Evolutionary conservation across 2,329 filamentous ascomycete genomes (phyloP).

Genomic region (Colletotrichum trifolii): DNA sequence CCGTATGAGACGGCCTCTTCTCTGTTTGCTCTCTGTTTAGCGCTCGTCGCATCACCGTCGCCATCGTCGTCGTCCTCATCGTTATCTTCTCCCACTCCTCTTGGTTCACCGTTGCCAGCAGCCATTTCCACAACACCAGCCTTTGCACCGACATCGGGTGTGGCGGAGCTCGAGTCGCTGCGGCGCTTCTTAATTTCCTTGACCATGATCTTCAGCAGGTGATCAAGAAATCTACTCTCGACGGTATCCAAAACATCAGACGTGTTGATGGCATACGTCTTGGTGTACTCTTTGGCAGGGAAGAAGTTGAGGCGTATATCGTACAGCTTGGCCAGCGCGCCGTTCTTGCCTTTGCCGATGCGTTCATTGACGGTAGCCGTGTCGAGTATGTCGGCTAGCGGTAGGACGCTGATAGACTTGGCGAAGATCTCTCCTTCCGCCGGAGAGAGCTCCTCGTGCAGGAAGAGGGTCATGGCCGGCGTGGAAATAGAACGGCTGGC

Average conservation of each 20-base stretch:
- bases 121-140: slow-evolving; percentile 65
- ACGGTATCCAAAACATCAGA: slow-evolving; percentile 82
- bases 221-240: slow-evolving; percentile 82
- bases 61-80: slow-evolving; percentile 79
- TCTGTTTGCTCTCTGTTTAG: slow-evolving; percentile 80
- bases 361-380: slow-evolving; percentile 83
- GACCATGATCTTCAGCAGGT: slow-evolving; percentile 75
- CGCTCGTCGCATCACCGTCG: slow-evolving; percentile 80
- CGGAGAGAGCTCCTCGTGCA: slow-evolving; percentile 77
- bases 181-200: slow-evolving; percentile 87
- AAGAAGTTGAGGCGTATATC: slow-evolving; percentile 87
- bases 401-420: slow-evolving; percentile 90
- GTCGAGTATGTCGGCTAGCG: slow-evolving; percentile 85
- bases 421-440: slow-evolving; percentile 82
- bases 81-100: slow-evolving; percentile 63
- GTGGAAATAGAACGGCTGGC: slow-evolving; percentile 90
- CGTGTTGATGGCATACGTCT: slow-evolving; percentile 85
- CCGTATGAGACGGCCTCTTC: slow-evolving; percentile 89
- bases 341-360: slow-evolving; percentile 76
- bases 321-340: slow-evolving; percentile 83
- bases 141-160: slow-evolving; percentile 76
- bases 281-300: slow-evolving; percentile 82
- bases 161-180: slow-evolving; percentile 72
- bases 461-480: slow-evolving; percentile 85
- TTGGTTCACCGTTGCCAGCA: slow-evolving; percentile 49